Conservation (phyloP, 2,329 filamentous ascomycete species). For the Exophiala calicioides region DNA sequence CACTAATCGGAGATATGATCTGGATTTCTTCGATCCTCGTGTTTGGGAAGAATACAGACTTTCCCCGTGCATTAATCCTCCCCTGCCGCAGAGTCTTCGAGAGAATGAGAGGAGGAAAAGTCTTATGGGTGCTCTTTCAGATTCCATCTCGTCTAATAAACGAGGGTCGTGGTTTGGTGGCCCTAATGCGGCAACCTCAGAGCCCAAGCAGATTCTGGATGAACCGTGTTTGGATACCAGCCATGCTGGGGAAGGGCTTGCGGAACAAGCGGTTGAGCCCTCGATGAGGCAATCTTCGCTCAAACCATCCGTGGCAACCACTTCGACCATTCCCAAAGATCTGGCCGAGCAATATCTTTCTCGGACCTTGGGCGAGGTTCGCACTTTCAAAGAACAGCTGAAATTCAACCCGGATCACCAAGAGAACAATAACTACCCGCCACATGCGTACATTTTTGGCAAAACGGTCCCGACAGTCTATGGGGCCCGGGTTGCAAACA, state of each 20-base stretch:
- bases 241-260: constrained; percentile 22
- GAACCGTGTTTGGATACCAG: constrained; percentile 35
- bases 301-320: constrained; percentile 37
- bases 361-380: constrained; percentile 70
- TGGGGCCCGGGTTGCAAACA: constrained; percentile 71
- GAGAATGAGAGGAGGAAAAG: constrained; percentile 39
- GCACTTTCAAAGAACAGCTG: constrained; percentile 75
- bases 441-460: constrained; percentile 78
- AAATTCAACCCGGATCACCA: constrained; percentile 62
- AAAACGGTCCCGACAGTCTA: constrained; percentile 85
- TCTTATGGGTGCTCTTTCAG: constrained; percentile 51
- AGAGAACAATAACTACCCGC: constrained; percentile 73
- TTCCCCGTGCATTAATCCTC: constrained; percentile 73
- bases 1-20: constrained; percentile 74
- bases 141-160: constrained; percentile 41
- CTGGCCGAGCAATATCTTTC: constrained; percentile 67
- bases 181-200: constrained; percentile 2
- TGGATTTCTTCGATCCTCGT: constrained; percentile 80
- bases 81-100: constrained; percentile 54
- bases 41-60: constrained; percentile 77
- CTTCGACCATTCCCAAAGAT: constrained; percentile 55
- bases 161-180: constrained; percentile 19
- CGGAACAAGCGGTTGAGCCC: constrained; percentile 23
- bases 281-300: constrained; percentile 21
- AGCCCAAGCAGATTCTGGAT: constrained; percentile 8